Percentiles rank a stretch among this genome's conserved stretches.
Evolutionary conservation across 208 protist genomes (phyloP).

Genomic region (Trypanosoma platydactyli): DNA sequence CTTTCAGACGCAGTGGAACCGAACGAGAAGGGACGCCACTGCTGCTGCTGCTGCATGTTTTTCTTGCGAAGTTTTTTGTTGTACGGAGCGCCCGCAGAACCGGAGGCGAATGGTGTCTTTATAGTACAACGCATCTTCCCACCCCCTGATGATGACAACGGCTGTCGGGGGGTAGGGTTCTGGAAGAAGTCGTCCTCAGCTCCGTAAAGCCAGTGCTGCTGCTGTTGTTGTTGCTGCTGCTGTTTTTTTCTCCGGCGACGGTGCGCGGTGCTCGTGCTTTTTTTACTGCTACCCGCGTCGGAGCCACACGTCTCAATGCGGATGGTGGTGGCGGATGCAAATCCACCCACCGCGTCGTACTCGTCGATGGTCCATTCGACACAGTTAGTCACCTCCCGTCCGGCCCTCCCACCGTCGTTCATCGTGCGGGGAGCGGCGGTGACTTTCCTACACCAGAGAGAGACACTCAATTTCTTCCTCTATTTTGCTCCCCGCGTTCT

Average conservation of each 20-base stretch:
- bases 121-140: conserved; percentile 17
- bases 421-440: background rate
- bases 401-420: conserved; percentile 1
- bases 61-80: conserved; percentile 73
- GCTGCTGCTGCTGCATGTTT: conserved; percentile 29
- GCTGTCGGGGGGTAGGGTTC: background rate
- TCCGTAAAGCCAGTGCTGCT: conserved; percentile 7
- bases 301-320: conserved; percentile 25
- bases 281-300: conserved; percentile 39
- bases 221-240: conserved; percentile 14
- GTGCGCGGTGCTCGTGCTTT: conserved; percentile 25
- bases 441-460: too few relatives aligned
- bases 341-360: conserved; percentile 20
- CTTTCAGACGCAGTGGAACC: background rate
- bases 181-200: conserved; percentile 30
- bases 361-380: conserved; percentile 24
- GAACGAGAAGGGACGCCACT: conserved; percentile 10
- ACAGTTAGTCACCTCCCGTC: conserved; percentile 13
- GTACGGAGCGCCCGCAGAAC: conserved; percentile 30
- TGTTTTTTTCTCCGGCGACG: conserved; percentile 12
- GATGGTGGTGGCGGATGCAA: conserved; percentile 28
- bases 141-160: background rate
- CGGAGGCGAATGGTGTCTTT: conserved; percentile 25
- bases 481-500: too few relatives aligned
- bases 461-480: too few relatives aligned